phyloP scores from a whole-genome alignment of 2,329 filamentous ascomycete genomes.

The Davidsoniella virescens region DNA sequence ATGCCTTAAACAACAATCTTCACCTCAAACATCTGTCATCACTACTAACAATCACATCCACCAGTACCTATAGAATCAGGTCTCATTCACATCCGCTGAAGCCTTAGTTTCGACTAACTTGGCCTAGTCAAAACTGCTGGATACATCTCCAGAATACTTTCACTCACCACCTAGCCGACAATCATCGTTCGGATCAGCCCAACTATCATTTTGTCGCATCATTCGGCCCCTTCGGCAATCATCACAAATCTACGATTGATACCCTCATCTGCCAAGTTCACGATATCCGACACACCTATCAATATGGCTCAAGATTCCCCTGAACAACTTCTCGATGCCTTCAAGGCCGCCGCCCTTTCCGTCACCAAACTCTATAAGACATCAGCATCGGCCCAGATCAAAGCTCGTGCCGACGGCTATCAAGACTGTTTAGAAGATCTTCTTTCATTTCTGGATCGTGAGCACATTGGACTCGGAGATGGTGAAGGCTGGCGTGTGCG shows the following conservation, averaged over 20 bases:
- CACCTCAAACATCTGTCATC: too few species aligned
- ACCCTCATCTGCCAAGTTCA: background rate
- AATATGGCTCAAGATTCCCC: slow-evolving; percentile 23
- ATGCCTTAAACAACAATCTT: too few species aligned
- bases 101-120: too few species aligned
- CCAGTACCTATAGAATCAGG: too few species aligned
- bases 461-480: slow-evolving; percentile 61
- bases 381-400: slow-evolving; percentile 60
- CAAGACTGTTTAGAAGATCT: slow-evolving; percentile 89
- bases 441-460: slow-evolving; percentile 67
- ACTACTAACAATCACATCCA: too few species aligned
- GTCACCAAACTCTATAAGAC: slow-evolving; percentile 95
- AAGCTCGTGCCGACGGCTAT: slow-evolving; percentile 66
- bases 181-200: background rate
- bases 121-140: too few species aligned
- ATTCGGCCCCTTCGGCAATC: background rate
- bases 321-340: slow-evolving; percentile 65
- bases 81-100: too few species aligned
- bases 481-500: slow-evolving; percentile 55
- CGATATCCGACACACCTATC: background rate
- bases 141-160: too few species aligned
- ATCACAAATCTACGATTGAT: background rate
- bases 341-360: slow-evolving; percentile 81
- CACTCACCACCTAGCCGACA: background rate
- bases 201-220: background rate